Percentiles rank a stretch among this genome's conserved stretches.
Evolutionary conservation across 371 early-diverging fungal species (phyloP).

Genomic region (Batrachochytrium dendrobatidis): DNA sequence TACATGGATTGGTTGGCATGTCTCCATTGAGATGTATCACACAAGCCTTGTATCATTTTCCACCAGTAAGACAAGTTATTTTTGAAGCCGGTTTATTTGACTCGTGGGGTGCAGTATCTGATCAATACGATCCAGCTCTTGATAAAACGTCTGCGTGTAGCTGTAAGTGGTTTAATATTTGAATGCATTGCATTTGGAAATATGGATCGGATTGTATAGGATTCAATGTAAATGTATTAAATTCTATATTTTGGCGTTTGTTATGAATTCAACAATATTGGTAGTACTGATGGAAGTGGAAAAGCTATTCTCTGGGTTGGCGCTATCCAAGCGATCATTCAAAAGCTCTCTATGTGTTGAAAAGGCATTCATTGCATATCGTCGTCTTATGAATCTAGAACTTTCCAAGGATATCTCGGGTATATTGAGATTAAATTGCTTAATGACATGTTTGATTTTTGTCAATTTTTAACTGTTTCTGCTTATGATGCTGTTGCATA

Average conservation of each 20-base stretch:
- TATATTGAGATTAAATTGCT: not conserved
- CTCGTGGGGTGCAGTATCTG: no score
- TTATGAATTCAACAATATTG: no score
- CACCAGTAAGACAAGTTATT: no score
- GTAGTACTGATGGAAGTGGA: not conserved
- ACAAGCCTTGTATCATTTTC: not conserved
- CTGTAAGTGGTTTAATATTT: no score
- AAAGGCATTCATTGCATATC: constrained; percentile 2
- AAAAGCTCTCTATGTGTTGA: constrained; percentile 1
- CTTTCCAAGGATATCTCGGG: not conserved
- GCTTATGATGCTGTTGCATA: not conserved
- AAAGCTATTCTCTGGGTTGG: not conserved
- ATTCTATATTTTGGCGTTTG: no score
- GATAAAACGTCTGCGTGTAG: constrained; percentile 2
- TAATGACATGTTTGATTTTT: not conserved
- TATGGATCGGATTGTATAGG: no score
- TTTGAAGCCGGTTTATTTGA: no score
- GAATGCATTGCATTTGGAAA: no score
- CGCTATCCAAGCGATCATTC: not conserved
- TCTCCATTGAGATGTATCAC: not conserved
- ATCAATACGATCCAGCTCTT: no score
- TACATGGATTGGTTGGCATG: not conserved
- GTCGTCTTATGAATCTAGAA: not conserved
- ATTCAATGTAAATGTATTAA: no score
- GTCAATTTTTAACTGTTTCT: no score